A percentile compares a stretch with the other conserved stretches of the same genome.
phyloP scores from a whole-genome alignment of 2,329 filamentous ascomycete genomes.

The Pseudogymnoascus destructans region DNA sequence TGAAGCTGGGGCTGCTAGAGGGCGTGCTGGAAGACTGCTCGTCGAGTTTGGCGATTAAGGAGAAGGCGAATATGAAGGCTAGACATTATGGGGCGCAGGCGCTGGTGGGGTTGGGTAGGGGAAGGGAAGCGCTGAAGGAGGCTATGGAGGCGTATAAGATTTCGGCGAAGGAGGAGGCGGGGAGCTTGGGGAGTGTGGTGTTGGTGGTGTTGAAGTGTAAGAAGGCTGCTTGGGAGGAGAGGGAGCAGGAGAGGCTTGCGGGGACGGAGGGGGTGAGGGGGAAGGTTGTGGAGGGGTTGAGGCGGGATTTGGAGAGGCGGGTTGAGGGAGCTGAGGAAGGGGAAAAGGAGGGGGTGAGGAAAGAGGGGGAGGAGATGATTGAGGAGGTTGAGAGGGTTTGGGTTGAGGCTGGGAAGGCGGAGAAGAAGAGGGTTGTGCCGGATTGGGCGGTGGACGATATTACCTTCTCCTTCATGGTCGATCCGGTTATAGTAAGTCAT shows the following conservation, averaged over 20 bases:
- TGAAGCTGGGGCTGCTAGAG: constrained; percentile 62
- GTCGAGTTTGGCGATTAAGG: constrained; percentile 55
- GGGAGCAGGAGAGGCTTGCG: constrained; percentile 35
- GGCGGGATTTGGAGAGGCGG: constrained; percentile 31
- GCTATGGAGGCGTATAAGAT: constrained; percentile 61
- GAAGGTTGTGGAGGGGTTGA: constrained; percentile 29
- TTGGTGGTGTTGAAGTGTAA: constrained; percentile 66
- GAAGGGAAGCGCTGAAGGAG: constrained; percentile 57
- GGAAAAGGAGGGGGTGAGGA: constrained; percentile 36
- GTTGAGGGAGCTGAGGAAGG: constrained; percentile 38
- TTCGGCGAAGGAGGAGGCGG: constrained; percentile 39
- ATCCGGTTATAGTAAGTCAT: constrained; percentile 38
- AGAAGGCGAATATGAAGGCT: constrained; percentile 57
- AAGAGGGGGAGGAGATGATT: constrained; percentile 22
- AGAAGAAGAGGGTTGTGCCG: constrained; percentile 47
- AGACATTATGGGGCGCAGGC: constrained; percentile 75
- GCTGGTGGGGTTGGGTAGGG: constrained; percentile 58
- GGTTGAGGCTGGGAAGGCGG: constrained; percentile 31
- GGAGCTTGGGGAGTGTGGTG: constrained; percentile 55
- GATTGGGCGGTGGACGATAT: constrained; percentile 70
- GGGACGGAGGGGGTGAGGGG: constrained; percentile 30
- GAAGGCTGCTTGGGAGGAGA: constrained; percentile 71
- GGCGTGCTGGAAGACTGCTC: constrained; percentile 66
- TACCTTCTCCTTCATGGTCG: constrained; percentile 59
- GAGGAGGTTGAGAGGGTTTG: constrained; percentile 31